Percentiles rank a stretch among this genome's conserved stretches.
Evolutionary conservation across 208 protist genomes (phyloP).

Genomic region (Leishmania arabica): DNA sequence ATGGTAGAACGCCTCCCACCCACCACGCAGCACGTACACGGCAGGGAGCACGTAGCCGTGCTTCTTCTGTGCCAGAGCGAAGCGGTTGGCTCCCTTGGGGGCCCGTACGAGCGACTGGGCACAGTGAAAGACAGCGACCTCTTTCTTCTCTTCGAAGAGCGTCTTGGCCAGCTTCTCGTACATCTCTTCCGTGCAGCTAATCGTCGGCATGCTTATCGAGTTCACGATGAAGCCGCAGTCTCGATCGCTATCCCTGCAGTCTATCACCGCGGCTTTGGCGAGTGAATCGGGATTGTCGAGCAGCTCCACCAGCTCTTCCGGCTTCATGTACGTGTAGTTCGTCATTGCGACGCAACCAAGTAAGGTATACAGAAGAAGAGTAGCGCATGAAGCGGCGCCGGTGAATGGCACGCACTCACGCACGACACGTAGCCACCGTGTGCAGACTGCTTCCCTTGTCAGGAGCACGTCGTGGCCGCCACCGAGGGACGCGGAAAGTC

Average conservation of each 20-base stretch:
- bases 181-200: slow-evolving; percentile 32
- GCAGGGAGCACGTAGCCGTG: slow-evolving; percentile 32
- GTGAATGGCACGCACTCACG: neutral
- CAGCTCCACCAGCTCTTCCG: slow-evolving; percentile 59
- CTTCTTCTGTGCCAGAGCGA: slow-evolving; percentile 46
- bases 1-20: slow-evolving; percentile 63
- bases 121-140: slow-evolving; percentile 74
- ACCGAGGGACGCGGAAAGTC: neutral
- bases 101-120: slow-evolving; percentile 76
- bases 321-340: slow-evolving; percentile 62
- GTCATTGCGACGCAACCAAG: slow-evolving; percentile 26
- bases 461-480: neutral
- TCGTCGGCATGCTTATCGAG: slow-evolving; percentile 57
- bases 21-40: slow-evolving; percentile 73
- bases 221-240: slow-evolving; percentile 54
- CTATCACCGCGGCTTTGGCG: slow-evolving; percentile 48
- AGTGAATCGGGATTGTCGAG: slow-evolving; percentile 39
- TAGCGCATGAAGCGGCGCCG: neutral
- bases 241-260: slow-evolving; percentile 80
- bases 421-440: neutral
- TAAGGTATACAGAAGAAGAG: neutral
- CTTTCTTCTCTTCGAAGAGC: slow-evolving; percentile 36
- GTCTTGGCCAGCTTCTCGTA: slow-evolving; percentile 41
- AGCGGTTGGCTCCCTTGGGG: slow-evolving; percentile 56
- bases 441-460: neutral